Evolutionary conservation across 2,329 filamentous ascomycete species (phyloP).

Genomic region (Orbilia quercus): DNA sequence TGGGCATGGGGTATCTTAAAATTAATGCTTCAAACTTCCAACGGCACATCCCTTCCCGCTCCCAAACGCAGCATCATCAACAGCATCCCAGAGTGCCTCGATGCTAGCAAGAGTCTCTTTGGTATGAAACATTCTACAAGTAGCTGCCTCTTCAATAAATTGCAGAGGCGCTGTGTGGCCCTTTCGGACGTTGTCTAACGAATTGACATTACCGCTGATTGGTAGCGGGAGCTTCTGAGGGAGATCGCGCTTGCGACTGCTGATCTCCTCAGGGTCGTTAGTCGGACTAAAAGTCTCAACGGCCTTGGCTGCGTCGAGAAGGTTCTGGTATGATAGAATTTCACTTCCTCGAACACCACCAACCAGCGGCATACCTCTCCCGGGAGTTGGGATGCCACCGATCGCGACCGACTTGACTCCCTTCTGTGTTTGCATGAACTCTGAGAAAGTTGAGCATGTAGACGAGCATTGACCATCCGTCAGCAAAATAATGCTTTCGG

Average conservation of each 20-base stretch:
- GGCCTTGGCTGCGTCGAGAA: slow-evolving; percentile 42
- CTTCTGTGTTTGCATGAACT: slow-evolving; percentile 68
- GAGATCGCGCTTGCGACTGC: slow-evolving; percentile 34
- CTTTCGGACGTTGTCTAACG: slow-evolving; percentile 49
- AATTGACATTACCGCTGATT: slow-evolving; percentile 54
- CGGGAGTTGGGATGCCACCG: slow-evolving; percentile 64
- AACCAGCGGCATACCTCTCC: slow-evolving; percentile 48
- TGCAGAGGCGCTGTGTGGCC: slow-evolving; percentile 64
- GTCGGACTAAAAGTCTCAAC: slow-evolving; percentile 40
- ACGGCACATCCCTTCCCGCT: slow-evolving; percentile 50
- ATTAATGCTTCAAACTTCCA: slow-evolving; percentile 41
- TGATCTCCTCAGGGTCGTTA: slow-evolving; percentile 18
- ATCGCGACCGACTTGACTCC: slow-evolving; percentile 69
- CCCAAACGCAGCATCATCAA: slow-evolving; percentile 62
- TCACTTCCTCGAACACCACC: slow-evolving; percentile 51
- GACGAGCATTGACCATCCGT: slow-evolving; percentile 72
- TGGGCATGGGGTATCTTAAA: slow-evolving; percentile 1
- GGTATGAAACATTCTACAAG: slow-evolving; percentile 69
- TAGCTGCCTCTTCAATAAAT: slow-evolving; percentile 66
- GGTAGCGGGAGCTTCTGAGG: slow-evolving; percentile 48
- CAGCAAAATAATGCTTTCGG: slow-evolving; percentile 71
- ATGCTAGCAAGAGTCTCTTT: slow-evolving; percentile 67
- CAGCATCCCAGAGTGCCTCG: slow-evolving; percentile 66
- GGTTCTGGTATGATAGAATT: slow-evolving; percentile 41
- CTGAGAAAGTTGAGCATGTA: slow-evolving; percentile 70